These are phyloP conservation scores for Petunia hybrid DNA, from an alignment of 305 asterid genomes.

Conservation along the genomic window DNA sequence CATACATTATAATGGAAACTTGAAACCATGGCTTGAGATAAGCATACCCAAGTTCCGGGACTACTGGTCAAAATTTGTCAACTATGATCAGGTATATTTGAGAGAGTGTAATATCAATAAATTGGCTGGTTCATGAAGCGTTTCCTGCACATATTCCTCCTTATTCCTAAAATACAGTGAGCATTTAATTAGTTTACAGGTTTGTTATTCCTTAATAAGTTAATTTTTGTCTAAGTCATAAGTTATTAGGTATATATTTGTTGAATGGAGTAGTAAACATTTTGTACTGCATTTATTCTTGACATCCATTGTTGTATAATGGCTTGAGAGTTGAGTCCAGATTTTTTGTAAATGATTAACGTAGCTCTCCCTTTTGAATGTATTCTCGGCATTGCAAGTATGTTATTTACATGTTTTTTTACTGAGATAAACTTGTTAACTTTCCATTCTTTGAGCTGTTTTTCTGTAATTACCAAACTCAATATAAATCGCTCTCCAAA, in stretches of 20 bases:
- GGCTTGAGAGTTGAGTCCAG: slow-evolving; percentile 35
- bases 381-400: neutral
- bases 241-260: slow-evolving; percentile 40
- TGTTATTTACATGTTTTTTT: neutral
- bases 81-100: slow-evolving; percentile 67
- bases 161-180: slow-evolving; percentile 12
- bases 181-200: slow-evolving; percentile 37
- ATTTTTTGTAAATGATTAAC: slow-evolving; percentile 53
- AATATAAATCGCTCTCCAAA: too few species aligned
- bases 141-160: slow-evolving; percentile 28
- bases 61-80: slow-evolving; percentile 74
- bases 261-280: slow-evolving; percentile 30
- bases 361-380: neutral
- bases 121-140: slow-evolving; percentile 33
- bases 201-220: slow-evolving; percentile 27
- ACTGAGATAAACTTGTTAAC: too few species aligned
- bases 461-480: too few species aligned
- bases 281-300: slow-evolving; percentile 33
- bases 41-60: slow-evolving; percentile 76
- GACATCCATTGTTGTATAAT: slow-evolving; percentile 41
- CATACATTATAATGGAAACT: slow-evolving; percentile 84
- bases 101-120: slow-evolving; percentile 88
- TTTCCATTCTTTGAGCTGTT: too few species aligned
- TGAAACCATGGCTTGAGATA: slow-evolving; percentile 97
- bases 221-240: slow-evolving; percentile 13